These are phyloP conservation scores for Pseudozyma sp. DNA, from an alignment of 1,284 basidiomycete genomes.

Conservation along the genomic window DNA sequence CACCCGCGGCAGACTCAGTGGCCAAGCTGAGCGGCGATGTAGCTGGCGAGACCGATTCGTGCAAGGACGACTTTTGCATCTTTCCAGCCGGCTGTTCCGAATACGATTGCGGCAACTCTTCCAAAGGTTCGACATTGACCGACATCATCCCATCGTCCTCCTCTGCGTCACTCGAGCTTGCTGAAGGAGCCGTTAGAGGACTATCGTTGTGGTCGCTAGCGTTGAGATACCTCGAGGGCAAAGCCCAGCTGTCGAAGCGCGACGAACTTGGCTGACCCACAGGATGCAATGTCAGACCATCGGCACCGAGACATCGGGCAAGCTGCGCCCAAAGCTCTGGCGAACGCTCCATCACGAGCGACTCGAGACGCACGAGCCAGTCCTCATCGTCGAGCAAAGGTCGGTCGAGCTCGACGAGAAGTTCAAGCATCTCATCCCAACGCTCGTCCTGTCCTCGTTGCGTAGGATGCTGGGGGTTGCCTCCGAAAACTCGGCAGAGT, in stretches of 20 bases:
- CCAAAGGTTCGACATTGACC: constrained; percentile 36
- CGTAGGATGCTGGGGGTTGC: constrained; percentile 9
- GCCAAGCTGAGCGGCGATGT: constrained; percentile 1
- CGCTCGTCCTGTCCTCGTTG: constrained; percentile 36
- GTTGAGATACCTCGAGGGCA: constrained; percentile 15
- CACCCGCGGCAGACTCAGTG: constrained; percentile 3
- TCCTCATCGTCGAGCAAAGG: constrained; percentile 45
- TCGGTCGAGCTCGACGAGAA: constrained; percentile 43
- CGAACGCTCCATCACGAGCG: constrained; percentile 43
- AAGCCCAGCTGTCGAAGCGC: constrained; percentile 48
- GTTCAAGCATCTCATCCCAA: constrained; percentile 52
- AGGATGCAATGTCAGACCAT: constrained; percentile 24
- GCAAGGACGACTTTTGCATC: constrained; percentile 26
- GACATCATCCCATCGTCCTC: constrained; percentile 7
- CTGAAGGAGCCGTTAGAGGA: constrained; percentile 21
- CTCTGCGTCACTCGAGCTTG: constrained; percentile 21
- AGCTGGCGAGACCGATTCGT: constrained; percentile 6
- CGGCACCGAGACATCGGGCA: constrained; percentile 44
- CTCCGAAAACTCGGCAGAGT: constrained; percentile 47
- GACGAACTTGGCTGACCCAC: constrained; percentile 13
- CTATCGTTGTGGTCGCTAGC: constrained; percentile 15
- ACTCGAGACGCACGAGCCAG: constrained; percentile 42
- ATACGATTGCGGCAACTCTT: constrained; percentile 24
- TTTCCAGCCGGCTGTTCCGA: constrained; percentile 36
- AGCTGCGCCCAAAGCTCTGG: constrained; percentile 44